phyloP scores from a whole-genome alignment of 495 filamentous ascomycete genomes.

The Saxophila tyrrhenica region DNA sequence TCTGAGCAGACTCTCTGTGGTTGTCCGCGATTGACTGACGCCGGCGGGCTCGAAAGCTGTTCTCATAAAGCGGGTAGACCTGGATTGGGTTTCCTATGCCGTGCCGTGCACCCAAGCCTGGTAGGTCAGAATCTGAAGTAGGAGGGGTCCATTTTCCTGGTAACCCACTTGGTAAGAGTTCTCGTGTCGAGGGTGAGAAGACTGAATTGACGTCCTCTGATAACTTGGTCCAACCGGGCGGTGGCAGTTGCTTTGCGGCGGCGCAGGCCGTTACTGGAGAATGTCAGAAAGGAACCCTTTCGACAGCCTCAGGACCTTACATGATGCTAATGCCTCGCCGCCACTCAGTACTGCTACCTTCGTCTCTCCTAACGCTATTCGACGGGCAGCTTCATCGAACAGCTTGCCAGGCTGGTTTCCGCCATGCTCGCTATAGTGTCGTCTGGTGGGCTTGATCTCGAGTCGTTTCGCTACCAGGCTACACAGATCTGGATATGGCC shows the following conservation, averaged over 20 bases:
- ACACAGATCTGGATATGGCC: constrained; percentile 43
- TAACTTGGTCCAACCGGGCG: constrained; percentile 37
- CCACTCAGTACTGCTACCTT: constrained; percentile 43
- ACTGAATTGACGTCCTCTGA: constrained; percentile 28
- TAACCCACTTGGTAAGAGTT: constrained; percentile 29
- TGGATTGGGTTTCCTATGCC: constrained; percentile 42
- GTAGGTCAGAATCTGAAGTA: constrained; percentile 7
- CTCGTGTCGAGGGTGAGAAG: constrained; percentile 28
- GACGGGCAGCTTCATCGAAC: constrained; percentile 44
- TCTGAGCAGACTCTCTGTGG: constrained; percentile 34
- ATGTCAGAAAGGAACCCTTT: background rate
- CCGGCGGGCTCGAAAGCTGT: constrained; percentile 39
- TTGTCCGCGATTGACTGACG: constrained; percentile 38
- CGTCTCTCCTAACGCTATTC: constrained; percentile 35
- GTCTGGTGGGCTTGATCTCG: constrained; percentile 30
- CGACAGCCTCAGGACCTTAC: constrained; percentile 24
- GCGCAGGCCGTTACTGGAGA: constrained; percentile 25
- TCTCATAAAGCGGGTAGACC: constrained; percentile 45
- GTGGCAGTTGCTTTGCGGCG: constrained; percentile 32
- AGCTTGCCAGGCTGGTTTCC: constrained; percentile 43
- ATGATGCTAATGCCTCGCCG: constrained; percentile 44
- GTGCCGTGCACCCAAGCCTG: constrained; percentile 35
- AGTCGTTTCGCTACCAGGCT: constrained; percentile 34
- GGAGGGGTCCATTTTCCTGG: constrained; percentile 9
- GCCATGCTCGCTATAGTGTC: constrained; percentile 39